phyloP scores from a whole-genome alignment of 306 rosid genomes.

The Sindora glabra region DNA sequence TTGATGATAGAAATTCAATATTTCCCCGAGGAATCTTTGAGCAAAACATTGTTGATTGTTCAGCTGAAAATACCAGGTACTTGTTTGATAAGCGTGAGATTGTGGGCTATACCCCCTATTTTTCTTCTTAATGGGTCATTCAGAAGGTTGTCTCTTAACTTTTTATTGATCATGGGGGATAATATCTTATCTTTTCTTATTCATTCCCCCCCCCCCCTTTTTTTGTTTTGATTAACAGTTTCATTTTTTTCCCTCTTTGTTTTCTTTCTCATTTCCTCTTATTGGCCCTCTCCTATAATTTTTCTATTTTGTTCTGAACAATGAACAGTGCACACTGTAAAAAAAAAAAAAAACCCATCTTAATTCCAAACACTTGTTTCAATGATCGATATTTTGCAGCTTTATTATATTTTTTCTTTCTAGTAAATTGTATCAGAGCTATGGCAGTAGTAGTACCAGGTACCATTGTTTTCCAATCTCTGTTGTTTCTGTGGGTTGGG shows the following conservation, averaged over 20 bases:
- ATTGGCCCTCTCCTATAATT: conserved; percentile 12
- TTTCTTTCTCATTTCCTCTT: neutral
- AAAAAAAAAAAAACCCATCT: conserved; percentile 24
- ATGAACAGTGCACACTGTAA: conserved; percentile 39
- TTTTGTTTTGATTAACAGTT: conserved; percentile 11
- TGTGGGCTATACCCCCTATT: conserved; percentile 24
- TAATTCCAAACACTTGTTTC: conserved; percentile 8
- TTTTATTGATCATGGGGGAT: conserved; percentile 29
- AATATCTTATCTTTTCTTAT: neutral
- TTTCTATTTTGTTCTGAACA: conserved; percentile 11
- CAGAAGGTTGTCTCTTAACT: conserved; percentile 27
- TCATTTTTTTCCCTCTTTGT: neutral
- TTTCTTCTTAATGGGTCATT: conserved; percentile 24
- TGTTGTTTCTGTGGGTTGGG: neutral
- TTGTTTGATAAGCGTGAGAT: conserved; percentile 17
- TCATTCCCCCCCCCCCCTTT: neutral
- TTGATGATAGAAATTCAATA: too few relatives aligned
- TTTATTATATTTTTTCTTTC: neutral
- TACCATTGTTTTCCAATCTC: neutral
- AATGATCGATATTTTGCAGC: conserved; percentile 21
- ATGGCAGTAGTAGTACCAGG: neutral
- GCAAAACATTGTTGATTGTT: conserved; percentile 18
- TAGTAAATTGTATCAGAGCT: neutral
- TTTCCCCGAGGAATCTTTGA: conserved; percentile 34
- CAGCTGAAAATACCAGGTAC: conserved; percentile 27